These are phyloP conservation scores for Blastomyces percursus DNA, from an alignment of 2,329 filamentous ascomycete genomes.

Conservation along the genomic window DNA sequence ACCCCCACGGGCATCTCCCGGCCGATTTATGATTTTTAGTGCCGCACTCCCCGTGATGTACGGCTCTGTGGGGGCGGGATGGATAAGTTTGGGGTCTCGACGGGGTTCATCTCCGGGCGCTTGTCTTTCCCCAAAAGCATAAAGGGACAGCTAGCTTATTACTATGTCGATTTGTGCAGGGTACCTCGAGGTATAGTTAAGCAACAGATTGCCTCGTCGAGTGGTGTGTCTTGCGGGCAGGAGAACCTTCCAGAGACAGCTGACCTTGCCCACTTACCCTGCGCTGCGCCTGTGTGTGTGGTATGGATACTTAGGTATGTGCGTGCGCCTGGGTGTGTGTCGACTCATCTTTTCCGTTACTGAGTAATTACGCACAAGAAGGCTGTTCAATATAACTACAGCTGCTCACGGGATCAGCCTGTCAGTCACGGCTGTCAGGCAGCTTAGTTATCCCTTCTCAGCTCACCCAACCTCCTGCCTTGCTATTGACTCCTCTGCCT, in stretches of 20 bases:
- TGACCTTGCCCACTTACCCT: background rate
- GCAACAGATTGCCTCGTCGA: background rate
- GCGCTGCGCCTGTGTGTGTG: background rate
- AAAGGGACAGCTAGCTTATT: background rate
- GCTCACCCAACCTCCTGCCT: background rate
- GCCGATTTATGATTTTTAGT: background rate
- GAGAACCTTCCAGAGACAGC: background rate
- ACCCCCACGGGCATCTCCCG: background rate
- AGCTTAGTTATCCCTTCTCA: background rate
- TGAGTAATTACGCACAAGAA: background rate
- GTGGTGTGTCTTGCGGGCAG: background rate
- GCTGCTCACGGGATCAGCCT: background rate
- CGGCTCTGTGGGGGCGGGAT: background rate
- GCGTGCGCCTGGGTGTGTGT: background rate
- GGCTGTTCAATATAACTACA: background rate
- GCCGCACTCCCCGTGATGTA: background rate
- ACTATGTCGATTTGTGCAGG: background rate
- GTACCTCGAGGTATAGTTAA: background rate
- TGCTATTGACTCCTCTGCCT: background rate
- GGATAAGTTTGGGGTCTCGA: background rate
- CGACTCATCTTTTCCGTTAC: background rate
- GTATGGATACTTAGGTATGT: background rate
- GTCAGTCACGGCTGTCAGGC: slow-evolving; percentile 2
- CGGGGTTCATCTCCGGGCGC: background rate
- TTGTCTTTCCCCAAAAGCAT: background rate